Conservation (phyloP, 176 grass and related monocot genomes). For the Alopecurus myosuroides region DNA sequence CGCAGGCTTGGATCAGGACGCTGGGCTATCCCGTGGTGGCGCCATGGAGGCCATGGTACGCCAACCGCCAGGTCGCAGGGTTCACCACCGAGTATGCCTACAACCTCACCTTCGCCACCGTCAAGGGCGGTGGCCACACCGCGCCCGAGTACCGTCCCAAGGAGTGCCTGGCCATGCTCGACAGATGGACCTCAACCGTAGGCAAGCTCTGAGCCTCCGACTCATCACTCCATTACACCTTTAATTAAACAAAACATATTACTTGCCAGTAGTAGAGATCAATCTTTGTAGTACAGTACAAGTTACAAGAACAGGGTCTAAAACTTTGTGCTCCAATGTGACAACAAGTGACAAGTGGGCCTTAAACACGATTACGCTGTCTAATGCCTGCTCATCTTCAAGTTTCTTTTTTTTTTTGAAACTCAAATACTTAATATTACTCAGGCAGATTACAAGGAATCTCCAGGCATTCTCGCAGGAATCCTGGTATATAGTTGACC, state of each 20-base stretch:
- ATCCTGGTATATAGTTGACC: too few relatives aligned
- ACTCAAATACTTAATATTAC: too few relatives aligned
- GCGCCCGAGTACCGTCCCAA: too few relatives aligned
- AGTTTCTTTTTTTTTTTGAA: too few relatives aligned
- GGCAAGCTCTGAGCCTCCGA: neutral
- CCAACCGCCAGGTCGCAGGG: slow-evolving; percentile 50
- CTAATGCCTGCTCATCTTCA: neutral
- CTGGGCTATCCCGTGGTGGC: slow-evolving; percentile 27
- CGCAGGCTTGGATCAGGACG: slow-evolving; percentile 40
- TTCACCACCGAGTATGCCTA: slow-evolving; percentile 60
- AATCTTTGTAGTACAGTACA: too few relatives aligned
- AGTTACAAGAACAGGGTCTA: neutral
- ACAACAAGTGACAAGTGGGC: neutral
- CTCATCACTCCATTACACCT: too few relatives aligned
- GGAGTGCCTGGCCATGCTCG: neutral
- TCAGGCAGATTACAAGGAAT: too few relatives aligned
- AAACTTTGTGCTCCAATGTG: neutral
- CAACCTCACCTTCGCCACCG: slow-evolving; percentile 52
- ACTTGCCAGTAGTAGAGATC: too few relatives aligned
- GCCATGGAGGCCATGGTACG: slow-evolving; percentile 32
- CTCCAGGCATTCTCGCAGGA: too few relatives aligned
- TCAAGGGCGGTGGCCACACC: neutral
- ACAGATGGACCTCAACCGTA: neutral
- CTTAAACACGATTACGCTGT: too few relatives aligned
- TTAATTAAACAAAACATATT: neutral